These are phyloP conservation scores for Kodamaea sp. DNA, from an alignment of 1,139 yeast genomes.

Conservation along the genomic window DNA sequence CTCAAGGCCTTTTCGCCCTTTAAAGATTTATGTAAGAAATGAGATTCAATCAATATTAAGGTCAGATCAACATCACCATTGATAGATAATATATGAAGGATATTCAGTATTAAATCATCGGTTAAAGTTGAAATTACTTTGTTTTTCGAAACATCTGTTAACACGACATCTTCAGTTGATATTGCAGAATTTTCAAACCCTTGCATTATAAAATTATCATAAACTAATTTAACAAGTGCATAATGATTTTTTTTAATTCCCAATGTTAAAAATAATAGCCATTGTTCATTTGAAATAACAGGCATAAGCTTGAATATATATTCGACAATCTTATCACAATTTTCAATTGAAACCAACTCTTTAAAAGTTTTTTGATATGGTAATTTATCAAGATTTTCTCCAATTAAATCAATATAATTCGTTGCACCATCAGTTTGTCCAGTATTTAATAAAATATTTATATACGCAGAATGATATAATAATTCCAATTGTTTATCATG, in stretches of 20 bases:
- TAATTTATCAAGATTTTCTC: background rate
- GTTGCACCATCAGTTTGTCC: slow-evolving; percentile 24
- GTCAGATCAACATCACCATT: slow-evolving; percentile 41
- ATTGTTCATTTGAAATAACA: slow-evolving; percentile 12
- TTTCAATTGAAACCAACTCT: slow-evolving; percentile 12
- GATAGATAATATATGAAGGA: slow-evolving; percentile 31
- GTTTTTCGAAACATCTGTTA: slow-evolving; percentile 11
- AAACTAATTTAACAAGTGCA: slow-evolving; percentile 25
- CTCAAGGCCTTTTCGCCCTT: slow-evolving; percentile 34
- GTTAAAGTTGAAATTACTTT: slow-evolving; percentile 8
- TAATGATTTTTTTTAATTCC: slow-evolving; percentile 27
- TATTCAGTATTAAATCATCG: slow-evolving; percentile 15
- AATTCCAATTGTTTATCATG: slow-evolving; percentile 6
- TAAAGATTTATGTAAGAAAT: slow-evolving; percentile 31
- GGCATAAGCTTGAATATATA: background rate
- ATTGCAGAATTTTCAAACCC: slow-evolving; percentile 21
- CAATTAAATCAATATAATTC: slow-evolving; percentile 16
- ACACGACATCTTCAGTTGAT: slow-evolving; percentile 23
- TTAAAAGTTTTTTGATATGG: slow-evolving; percentile 7
- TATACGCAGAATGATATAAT: slow-evolving; percentile 23
- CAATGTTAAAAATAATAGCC: slow-evolving; percentile 23
- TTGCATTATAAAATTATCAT: slow-evolving; percentile 29
- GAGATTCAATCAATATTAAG: slow-evolving; percentile 34
- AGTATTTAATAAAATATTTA: slow-evolving; percentile 24
- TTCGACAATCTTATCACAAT: slow-evolving; percentile 15